These are phyloP conservation scores for Hypoxylon sp. DNA, from an alignment of 2,329 filamentous ascomycete genomes.

Conservation along the genomic window DNA sequence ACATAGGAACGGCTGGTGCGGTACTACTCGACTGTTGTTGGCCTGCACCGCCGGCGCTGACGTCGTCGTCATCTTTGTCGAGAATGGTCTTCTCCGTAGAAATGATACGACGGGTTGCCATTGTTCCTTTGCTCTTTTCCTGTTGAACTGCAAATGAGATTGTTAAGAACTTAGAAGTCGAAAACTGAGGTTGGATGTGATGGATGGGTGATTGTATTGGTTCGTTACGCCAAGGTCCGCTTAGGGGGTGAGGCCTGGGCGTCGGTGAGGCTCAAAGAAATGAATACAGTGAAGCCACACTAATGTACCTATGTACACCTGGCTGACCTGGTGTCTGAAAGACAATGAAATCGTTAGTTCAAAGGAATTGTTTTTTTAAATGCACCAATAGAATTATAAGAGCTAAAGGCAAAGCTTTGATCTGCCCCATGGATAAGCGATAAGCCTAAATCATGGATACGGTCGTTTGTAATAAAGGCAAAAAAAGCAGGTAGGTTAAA, in stretches of 20 bases:
- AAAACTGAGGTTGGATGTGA: neutral
- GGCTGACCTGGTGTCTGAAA: neutral
- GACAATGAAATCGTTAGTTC: neutral
- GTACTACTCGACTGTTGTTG: conserved; percentile 74
- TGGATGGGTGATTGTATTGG: conserved; percentile 20
- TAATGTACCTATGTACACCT: conserved; percentile 3
- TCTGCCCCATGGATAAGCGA: neutral
- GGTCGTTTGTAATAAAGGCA: neutral
- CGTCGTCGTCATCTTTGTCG: conserved; percentile 68
- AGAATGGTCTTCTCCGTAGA: conserved; percentile 76
- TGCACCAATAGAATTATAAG: neutral
- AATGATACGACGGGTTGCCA: conserved; percentile 79
- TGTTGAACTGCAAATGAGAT: neutral
- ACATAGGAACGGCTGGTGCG: conserved; percentile 87
- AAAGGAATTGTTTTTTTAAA: conserved; percentile 4
- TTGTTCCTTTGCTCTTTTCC: conserved; percentile 57
- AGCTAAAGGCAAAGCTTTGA: neutral
- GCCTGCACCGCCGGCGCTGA: conserved; percentile 61
- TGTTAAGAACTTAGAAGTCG: neutral
- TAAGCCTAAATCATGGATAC: neutral
- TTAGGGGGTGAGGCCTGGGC: neutral
- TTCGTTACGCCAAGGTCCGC: conserved; percentile 14
- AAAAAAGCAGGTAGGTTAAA: neutral
- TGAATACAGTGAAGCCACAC: conserved; percentile 7
- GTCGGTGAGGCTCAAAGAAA: conserved; percentile 34